Conservation (phyloP, 2,329 filamentous ascomycete species). For the Botrytis porri region DNA sequence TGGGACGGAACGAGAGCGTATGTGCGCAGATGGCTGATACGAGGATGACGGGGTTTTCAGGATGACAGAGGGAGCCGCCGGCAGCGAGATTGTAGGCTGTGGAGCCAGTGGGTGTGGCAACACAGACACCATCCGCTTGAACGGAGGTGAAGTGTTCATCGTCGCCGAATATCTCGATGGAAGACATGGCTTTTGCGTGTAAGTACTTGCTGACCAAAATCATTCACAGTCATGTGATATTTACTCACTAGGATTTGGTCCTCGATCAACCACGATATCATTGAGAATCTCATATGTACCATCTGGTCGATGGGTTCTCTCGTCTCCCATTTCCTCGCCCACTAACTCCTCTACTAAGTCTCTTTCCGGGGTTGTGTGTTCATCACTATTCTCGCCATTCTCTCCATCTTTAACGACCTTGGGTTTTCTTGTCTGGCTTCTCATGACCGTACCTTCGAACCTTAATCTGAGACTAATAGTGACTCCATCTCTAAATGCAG, state of each 20-base stretch:
- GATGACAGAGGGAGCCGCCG: slow-evolving; percentile 91
- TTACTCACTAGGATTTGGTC: slow-evolving; percentile 80
- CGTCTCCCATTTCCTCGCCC: slow-evolving; percentile 79
- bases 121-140: slow-evolving; percentile 87
- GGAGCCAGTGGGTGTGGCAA: slow-evolving; percentile 90
- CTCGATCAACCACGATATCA: slow-evolving; percentile 92
- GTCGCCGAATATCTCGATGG: slow-evolving; percentile 88
- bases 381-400: slow-evolving; percentile 39
- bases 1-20: slow-evolving; percentile 92
- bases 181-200: slow-evolving; percentile 69
- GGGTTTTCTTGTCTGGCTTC: slow-evolving; percentile 56
- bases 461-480: slow-evolving; percentile 83
- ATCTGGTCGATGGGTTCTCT: slow-evolving; percentile 80
- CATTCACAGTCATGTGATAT: not conserved
- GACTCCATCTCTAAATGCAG: slow-evolving; percentile 76
- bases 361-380: slow-evolving; percentile 45
- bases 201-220: slow-evolving; percentile 20
- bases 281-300: slow-evolving; percentile 89
- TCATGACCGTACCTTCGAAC: slow-evolving; percentile 93
- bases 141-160: slow-evolving; percentile 91
- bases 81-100: slow-evolving; percentile 95
- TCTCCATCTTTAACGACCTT: slow-evolving; percentile 27
- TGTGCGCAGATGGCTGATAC: slow-evolving; percentile 93
- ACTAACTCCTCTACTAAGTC: slow-evolving; percentile 89
- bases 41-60: slow-evolving; percentile 93